phyloP scores from a whole-genome alignment of 169 alveolate species.

The Besnoitia besnoiti region DNA sequence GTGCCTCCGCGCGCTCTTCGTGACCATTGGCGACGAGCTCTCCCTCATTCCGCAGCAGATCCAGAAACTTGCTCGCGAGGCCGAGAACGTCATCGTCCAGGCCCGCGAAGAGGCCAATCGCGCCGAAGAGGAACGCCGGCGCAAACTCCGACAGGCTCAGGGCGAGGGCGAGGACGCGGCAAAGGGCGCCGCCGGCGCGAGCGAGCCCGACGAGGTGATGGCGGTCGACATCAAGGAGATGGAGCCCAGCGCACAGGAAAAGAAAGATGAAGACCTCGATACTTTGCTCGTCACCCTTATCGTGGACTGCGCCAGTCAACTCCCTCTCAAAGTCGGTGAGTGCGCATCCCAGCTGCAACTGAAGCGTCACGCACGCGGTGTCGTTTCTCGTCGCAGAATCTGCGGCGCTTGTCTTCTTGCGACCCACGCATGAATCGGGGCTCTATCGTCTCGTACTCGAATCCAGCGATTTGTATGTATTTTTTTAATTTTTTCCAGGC shows the following conservation, averaged over 20 bases:
- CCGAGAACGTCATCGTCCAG: background rate
- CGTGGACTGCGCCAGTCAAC: constrained; percentile 21
- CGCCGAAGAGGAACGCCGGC: background rate
- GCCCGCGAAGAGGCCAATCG: background rate
- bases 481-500: constrained; percentile 23
- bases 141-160: background rate
- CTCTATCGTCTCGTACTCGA: background rate
- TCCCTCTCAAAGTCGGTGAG: constrained; percentile 26
- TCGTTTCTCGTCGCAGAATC: too few relatives aligned
- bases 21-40: background rate
- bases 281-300: background rate
- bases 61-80: constrained; percentile 4
- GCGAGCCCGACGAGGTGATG: background rate
- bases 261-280: background rate
- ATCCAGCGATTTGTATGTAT: background rate
- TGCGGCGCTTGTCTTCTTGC: too few relatives aligned
- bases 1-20: background rate
- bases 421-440: too few relatives aligned
- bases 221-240: background rate
- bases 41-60: constrained; percentile 5
- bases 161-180: background rate
- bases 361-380: too few relatives aligned
- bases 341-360: too few relatives aligned
- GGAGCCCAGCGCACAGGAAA: background rate
- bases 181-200: background rate